Evolutionary conservation across 2,329 filamentous ascomycete genomes (phyloP).

Genomic region (Elsinoe fawcettii): DNA sequence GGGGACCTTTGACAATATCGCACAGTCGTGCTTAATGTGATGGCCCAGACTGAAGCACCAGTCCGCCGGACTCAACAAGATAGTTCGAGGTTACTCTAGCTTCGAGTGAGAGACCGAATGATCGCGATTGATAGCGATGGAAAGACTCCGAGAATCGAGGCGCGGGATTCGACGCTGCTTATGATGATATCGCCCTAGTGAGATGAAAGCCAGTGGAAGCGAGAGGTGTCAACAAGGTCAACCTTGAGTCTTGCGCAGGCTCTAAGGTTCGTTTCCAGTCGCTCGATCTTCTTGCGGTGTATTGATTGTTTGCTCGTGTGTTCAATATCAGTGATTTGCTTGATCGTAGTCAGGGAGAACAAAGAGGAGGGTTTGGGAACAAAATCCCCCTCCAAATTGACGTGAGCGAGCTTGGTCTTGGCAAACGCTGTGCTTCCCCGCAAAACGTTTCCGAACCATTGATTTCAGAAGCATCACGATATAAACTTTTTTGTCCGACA

Average conservation of each 20-base stretch:
- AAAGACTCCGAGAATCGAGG: no score
- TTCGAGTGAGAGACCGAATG: no score
- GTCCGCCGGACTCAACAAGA: no score
- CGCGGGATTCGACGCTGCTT: no score
- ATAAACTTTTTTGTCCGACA: slow-evolving; percentile 6
- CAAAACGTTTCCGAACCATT: slow-evolving; percentile 1
- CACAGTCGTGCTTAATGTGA: no score
- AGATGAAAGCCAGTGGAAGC: not conserved
- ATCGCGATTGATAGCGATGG: no score
- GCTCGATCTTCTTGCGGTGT: no score
- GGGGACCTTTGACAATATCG: not conserved
- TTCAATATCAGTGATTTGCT: not conserved
- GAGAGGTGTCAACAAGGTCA: not conserved
- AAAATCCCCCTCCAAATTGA: slow-evolving; percentile 1
- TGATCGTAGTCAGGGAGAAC: not conserved
- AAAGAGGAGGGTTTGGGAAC: not conserved
- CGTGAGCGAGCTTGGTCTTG: slow-evolving; percentile 11
- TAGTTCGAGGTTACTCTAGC: no score
- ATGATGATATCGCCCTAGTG: no score
- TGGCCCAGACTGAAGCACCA: no score
- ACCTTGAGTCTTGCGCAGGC: not conserved
- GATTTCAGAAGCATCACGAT: not conserved
- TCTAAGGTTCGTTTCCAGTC: no score
- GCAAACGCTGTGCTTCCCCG: slow-evolving; percentile 4
- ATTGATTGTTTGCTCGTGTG: no score